These are phyloP conservation scores for Hymenoscyphus linearis DNA, from an alignment of 2,329 filamentous ascomycete species.

Conservation along the genomic window DNA sequence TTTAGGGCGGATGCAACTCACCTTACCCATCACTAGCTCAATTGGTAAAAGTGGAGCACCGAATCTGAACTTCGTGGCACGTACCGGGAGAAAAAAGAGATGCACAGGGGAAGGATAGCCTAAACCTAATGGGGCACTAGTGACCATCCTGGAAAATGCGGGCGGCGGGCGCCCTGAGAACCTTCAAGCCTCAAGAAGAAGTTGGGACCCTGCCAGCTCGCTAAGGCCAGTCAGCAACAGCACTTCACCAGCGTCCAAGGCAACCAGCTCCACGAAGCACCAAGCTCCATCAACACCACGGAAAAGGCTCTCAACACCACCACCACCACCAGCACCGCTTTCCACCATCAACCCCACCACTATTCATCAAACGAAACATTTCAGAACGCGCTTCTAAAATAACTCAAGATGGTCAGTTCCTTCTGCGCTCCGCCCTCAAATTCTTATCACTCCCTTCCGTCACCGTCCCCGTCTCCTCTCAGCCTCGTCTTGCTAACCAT, in stretches of 20 bases:
- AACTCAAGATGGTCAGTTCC: not conserved
- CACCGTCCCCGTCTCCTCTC: not conserved
- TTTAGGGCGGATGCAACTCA: not conserved
- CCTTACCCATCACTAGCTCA: not conserved
- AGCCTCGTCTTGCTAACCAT: constrained; percentile 7
- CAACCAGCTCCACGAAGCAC: not conserved
- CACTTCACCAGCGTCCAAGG: not conserved
- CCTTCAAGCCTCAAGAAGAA: not conserved
- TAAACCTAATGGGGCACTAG: not conserved
- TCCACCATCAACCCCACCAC: not conserved
- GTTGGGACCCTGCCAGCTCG: not conserved
- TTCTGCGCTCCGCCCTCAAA: not conserved
- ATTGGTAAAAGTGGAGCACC: not conserved
- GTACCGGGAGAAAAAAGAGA: not conserved
- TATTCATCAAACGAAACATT: not conserved
- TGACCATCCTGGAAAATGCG: not conserved
- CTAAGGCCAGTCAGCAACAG: not conserved
- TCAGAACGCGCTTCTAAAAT: not conserved
- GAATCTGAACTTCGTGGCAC: not conserved
- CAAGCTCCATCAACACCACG: not conserved
- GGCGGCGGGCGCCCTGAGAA: not conserved
- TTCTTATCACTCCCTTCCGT: not conserved
- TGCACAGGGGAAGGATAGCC: not conserved
- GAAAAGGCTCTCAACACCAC: not conserved
- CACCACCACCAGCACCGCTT: not conserved